Evolutionary conservation across 225 moss, liverwort and hornwort species (phyloP).

Genomic region (Bryoerythrophyllum caledonicum): DNA sequence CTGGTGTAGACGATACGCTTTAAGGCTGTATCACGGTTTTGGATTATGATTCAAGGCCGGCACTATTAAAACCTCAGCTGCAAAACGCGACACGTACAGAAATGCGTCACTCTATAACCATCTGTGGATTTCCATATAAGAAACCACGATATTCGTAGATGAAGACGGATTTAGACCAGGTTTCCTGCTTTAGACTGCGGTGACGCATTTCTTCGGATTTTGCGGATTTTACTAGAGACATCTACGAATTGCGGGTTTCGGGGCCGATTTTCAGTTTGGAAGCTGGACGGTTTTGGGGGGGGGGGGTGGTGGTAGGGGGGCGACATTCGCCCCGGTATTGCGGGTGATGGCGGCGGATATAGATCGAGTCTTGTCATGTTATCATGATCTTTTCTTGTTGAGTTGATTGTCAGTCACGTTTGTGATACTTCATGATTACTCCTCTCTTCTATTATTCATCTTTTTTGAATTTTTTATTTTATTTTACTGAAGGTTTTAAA

Average conservation of each 20-base stretch:
- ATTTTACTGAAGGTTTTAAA: no score
- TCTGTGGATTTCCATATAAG: no score
- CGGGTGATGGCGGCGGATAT: not conserved
- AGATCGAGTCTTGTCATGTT: not conserved
- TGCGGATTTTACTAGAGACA: no score
- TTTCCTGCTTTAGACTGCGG: no score
- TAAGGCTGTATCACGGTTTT: not conserved
- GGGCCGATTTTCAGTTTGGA: not conserved
- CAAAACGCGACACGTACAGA: not conserved
- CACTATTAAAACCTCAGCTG: not conserved
- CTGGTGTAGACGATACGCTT: not conserved
- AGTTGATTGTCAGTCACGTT: not conserved
- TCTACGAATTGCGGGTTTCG: not conserved
- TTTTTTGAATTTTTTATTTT: no score
- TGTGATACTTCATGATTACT: not conserved
- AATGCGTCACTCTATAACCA: no score
- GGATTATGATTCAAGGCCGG: not conserved
- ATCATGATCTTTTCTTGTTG: not conserved
- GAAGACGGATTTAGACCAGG: no score
- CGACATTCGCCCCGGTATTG: not conserved
- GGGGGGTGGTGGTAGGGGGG: not conserved
- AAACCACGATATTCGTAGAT: no score
- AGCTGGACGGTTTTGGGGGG: not conserved
- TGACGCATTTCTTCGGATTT: no score
- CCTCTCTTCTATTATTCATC: not conserved